phyloP scores from a whole-genome alignment of 257 asterid genomes.

The Ilex asprella region DNA sequence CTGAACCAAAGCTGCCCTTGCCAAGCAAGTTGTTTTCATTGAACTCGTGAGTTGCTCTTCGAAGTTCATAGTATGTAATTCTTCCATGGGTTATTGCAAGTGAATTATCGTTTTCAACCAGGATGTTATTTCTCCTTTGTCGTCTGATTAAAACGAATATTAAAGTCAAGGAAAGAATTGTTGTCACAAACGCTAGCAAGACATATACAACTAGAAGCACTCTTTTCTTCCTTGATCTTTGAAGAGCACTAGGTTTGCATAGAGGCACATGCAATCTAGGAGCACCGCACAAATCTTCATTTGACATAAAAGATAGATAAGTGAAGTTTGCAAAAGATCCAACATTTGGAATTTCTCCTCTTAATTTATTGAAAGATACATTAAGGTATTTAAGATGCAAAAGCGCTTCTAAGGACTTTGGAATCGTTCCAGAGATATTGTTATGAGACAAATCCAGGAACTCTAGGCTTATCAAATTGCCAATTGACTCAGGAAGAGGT shows the following conservation, averaged over 20 bases:
- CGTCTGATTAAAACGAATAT: conserved; percentile 3
- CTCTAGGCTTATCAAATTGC: conserved; percentile 7
- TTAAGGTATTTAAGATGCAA: conserved; percentile 4
- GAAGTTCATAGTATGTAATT: conserved; percentile 18
- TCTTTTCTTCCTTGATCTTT: not conserved
- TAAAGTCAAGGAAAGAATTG: conserved; percentile 8
- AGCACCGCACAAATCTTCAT: conserved; percentile 20
- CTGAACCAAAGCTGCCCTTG: conserved; percentile 19
- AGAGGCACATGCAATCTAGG: conserved; percentile 7
- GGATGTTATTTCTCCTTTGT: conserved; percentile 1
- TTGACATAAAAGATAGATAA: conserved; percentile 13
- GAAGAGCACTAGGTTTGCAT: conserved; percentile 8
- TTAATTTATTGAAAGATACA: conserved; percentile 16
- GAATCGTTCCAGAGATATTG: conserved; percentile 23
- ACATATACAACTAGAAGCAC: not conserved
- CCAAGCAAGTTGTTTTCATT: conserved; percentile 15
- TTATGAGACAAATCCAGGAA: conserved; percentile 20
- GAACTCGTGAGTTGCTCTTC: conserved; percentile 5
- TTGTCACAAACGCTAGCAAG: conserved; percentile 1
- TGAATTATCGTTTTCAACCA: not conserved
- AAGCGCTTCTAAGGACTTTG: conserved; percentile 17
- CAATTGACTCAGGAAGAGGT: conserved; percentile 19
- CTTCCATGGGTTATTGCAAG: conserved; percentile 10
- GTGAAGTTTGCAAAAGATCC: conserved; percentile 22
- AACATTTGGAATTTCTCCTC: conserved; percentile 19